phyloP scores from a whole-genome alignment of 441 rosid species.

The Eutrema salsugineum region DNA sequence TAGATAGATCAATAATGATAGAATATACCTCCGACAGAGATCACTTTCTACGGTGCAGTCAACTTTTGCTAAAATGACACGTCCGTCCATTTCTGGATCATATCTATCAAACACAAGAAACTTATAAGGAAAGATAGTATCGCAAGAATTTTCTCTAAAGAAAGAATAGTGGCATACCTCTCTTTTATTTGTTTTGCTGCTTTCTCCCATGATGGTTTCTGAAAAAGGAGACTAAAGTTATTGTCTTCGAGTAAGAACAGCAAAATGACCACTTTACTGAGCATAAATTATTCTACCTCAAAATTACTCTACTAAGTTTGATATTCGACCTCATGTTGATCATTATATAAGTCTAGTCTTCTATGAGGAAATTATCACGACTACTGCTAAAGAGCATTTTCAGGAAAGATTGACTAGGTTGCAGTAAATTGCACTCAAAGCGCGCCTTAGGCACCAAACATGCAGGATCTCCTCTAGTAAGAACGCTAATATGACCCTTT shows the following conservation, averaged over 20 bases:
- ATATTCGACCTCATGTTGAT: constrained; percentile 1
- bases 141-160: constrained; percentile 1
- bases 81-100: constrained; percentile 93
- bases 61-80: constrained; percentile 84
- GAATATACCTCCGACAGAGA: constrained; percentile 79
- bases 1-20: constrained; percentile 3
- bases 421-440: neutral
- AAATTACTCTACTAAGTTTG: neutral
- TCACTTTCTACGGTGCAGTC: constrained; percentile 82
- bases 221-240: constrained; percentile 34
- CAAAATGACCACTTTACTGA: neutral
- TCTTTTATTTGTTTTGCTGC: constrained; percentile 79
- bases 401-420: constrained; percentile 2
- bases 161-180: constrained; percentile 45
- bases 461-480: neutral
- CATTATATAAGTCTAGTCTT: neutral
- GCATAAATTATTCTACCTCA: neutral
- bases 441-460: constrained; percentile 5
- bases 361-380: neutral
- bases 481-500: constrained; percentile 4
- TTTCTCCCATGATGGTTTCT: constrained; percentile 99
- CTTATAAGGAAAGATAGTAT: neutral
- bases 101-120: constrained; percentile 46
- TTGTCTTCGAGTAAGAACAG: neutral
- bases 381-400: constrained; percentile 5